These are phyloP conservation scores for Penicillium oxalicum DNA, from an alignment of 2,329 filamentous ascomycete genomes.

Conservation along the genomic window DNA sequence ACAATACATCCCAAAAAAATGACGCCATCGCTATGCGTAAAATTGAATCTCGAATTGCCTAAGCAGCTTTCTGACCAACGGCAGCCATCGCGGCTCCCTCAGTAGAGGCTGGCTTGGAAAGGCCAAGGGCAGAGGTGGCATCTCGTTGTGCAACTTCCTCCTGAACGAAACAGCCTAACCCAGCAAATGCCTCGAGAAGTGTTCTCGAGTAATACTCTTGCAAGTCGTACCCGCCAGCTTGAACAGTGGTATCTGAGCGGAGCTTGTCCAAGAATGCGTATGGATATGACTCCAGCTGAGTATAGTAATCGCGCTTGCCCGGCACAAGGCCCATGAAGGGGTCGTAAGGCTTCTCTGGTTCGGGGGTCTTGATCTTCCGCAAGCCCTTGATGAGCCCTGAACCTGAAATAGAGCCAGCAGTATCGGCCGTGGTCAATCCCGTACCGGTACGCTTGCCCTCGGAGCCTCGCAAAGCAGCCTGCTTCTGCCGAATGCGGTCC, in stretches of 20 bases:
- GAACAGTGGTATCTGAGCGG: slow-evolving; percentile 58
- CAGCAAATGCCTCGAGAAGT: slow-evolving; percentile 83
- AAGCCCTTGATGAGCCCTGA: slow-evolving; percentile 68
- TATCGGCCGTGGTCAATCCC: slow-evolving; percentile 15
- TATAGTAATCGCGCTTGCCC: slow-evolving; percentile 64
- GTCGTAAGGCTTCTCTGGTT: slow-evolving; percentile 73
- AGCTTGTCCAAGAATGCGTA: slow-evolving; percentile 67
- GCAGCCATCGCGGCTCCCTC: slow-evolving; percentile 28
- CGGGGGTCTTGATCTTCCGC: slow-evolving; percentile 56
- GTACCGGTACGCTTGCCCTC: slow-evolving; percentile 27
- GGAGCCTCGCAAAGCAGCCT: slow-evolving; percentile 34
- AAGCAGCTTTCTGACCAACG: slow-evolving; percentile 3
- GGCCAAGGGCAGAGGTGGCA: slow-evolving; percentile 12
- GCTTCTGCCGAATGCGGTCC: slow-evolving; percentile 43
- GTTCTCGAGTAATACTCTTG: slow-evolving; percentile 75
- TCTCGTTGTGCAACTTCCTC: slow-evolving; percentile 55
- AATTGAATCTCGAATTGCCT: neutral
- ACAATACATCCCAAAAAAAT: neutral
- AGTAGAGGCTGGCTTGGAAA: slow-evolving; percentile 22
- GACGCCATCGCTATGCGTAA: slow-evolving; percentile 17
- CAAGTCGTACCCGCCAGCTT: slow-evolving; percentile 76
- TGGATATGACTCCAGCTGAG: slow-evolving; percentile 63
- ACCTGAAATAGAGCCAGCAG: slow-evolving; percentile 22
- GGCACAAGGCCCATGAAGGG: slow-evolving; percentile 68
- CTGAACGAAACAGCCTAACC: slow-evolving; percentile 77